Base-by-base conservation (phyloP, 169 alveolate species). In the Cryptosporidium parvum region DNA sequence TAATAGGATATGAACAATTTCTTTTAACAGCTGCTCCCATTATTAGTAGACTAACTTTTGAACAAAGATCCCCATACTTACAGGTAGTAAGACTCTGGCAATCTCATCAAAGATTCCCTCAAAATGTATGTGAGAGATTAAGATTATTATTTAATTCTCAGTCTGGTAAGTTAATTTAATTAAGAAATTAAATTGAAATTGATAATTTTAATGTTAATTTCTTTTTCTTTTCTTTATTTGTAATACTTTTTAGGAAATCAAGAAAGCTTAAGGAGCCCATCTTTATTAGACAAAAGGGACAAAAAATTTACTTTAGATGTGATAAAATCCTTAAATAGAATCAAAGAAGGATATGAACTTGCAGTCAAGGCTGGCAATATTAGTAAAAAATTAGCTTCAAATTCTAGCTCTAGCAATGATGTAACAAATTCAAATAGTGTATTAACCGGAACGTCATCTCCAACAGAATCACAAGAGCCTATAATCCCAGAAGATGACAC, bases 1-100 rank as follows among this genome's bases (percentile, higher is more conserved):
- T 80, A 23, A 65, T 80, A 62, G 89, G 89, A 23, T 80, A 80
- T 65, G 89, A 80, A 16, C 89, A 80, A 21, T 80, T 80, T 80
- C 56, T 80, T 14, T 65, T 80, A 44, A 62, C 89, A 16, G 89
- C 89, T 12, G 89, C 89, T 51, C 89, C 89, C 1, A 80, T 80
- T 45, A 45, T 80, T 31, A 67, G 80, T 35, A 59, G 89, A 44
- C 4, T 80, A 53, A 45, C 61, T 29, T 80, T 80, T 23, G 75
- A 80, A n/a, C 56, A 80, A 18, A 80, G 75, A 42, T 80, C 89
- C 18, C 89, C 72, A 4, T 80, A 80, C 59, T 53, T 80, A 5
- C 89, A 80, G 45, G 89, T 80, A 44, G 75, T 80, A 4, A 31
- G 89, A 8, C 35, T 80, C 14, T 80, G 89, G 89, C 89, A 80